phyloP scores from a whole-genome alignment of 768 basidiomycete species.

The Megacollybia marginata region DNA sequence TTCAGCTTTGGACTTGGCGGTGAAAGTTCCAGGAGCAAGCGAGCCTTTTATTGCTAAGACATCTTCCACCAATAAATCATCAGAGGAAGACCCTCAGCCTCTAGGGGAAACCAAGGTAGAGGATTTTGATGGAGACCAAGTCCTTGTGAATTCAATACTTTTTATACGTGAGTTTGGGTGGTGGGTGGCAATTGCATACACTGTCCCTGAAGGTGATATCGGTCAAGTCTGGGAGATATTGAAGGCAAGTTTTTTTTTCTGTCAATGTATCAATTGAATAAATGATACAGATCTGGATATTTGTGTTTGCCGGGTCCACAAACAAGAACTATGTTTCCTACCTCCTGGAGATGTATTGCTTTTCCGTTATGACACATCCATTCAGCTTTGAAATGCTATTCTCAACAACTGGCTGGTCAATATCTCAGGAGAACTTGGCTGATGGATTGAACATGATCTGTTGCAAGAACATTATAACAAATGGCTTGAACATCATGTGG shows the following conservation, averaged over 20 bases:
- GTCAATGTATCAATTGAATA: neutral
- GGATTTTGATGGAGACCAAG: constrained; percentile 14
- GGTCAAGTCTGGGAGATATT: constrained; percentile 19
- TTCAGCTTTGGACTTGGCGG: neutral
- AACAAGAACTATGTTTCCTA: constrained; percentile 15
- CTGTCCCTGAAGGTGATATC: constrained; percentile 21
- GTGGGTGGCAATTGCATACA: constrained; percentile 14
- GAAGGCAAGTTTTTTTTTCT: constrained; percentile 13
- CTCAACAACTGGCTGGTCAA: too few species aligned
- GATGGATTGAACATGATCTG: constrained; percentile 11
- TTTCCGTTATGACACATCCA: constrained; percentile 15
- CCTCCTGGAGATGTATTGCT: constrained; percentile 17
- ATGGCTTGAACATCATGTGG: constrained; percentile 11
- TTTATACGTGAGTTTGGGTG: constrained; percentile 13
- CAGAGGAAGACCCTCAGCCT: neutral
- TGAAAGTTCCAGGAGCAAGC: neutral
- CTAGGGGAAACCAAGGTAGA: constrained; percentile 1
- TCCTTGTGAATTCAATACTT: constrained; percentile 13
- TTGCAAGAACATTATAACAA: constrained; percentile 19
- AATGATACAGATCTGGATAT: constrained; percentile 12
- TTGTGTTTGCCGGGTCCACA: constrained; percentile 16
- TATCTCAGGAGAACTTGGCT: constrained; percentile 9
- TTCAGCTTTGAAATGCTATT: constrained; percentile 10
- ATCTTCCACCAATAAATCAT: neutral
- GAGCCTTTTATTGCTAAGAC: neutral